Evolutionary conservation across 2,329 filamentous ascomycete genomes (phyloP).

Genomic region (Hypomyces rosellus): DNA sequence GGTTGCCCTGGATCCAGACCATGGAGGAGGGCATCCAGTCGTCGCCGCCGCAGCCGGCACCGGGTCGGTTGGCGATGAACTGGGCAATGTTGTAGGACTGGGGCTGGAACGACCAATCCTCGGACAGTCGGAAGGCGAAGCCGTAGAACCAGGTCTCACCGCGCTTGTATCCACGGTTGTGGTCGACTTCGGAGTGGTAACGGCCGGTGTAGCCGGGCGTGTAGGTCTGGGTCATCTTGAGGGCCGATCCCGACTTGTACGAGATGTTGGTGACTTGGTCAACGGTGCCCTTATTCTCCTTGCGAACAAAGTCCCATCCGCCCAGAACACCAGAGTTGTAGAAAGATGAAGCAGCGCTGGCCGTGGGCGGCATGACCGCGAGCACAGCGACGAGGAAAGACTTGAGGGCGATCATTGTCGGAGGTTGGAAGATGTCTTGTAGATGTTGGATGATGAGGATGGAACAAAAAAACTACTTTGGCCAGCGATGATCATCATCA

Average conservation of each 20-base stretch:
- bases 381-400: background rate
- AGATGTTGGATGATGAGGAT: too few relatives aligned
- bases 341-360: constrained; percentile 30
- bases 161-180: constrained; percentile 37
- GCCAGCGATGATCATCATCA: too few relatives aligned
- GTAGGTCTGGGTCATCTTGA: constrained; percentile 41
- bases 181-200: constrained; percentile 42
- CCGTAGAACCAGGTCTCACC: constrained; percentile 43
- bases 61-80: constrained; percentile 43
- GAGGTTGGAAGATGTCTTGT: too few relatives aligned
- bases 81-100: constrained; percentile 43
- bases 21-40: constrained; percentile 43
- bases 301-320: constrained; percentile 33
- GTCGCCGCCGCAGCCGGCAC: constrained; percentile 34
- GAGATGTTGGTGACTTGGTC: constrained; percentile 34
- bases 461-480: too few relatives aligned
- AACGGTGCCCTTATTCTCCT: constrained; percentile 38
- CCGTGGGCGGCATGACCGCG: background rate
- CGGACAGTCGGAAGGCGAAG: constrained; percentile 41
- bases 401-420: too few relatives aligned
- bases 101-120: constrained; percentile 38
- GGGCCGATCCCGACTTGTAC: constrained; percentile 30
- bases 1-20: constrained; percentile 39
- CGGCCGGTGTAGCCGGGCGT: constrained; percentile 34
- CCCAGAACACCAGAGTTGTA: constrained; percentile 33